phyloP scores from a whole-genome alignment of 208 protist species.

The Trypanosoma vivax region DNA sequence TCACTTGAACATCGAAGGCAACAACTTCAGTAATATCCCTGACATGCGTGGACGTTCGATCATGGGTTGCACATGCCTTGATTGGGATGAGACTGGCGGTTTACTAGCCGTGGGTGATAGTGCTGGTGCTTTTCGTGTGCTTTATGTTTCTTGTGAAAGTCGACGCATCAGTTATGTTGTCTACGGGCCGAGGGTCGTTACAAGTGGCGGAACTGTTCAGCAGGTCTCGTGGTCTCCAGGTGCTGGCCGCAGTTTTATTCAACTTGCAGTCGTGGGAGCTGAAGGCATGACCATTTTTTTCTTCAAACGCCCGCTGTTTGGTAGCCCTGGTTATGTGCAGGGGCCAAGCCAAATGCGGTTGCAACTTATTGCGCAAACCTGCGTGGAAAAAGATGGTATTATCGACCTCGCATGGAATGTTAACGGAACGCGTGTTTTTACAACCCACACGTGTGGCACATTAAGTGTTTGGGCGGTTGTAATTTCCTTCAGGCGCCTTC shows the following conservation, averaged over 20 bases:
- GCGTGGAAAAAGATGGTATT: constrained; percentile 45
- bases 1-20: constrained; percentile 2
- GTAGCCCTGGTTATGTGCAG: too few relatives aligned
- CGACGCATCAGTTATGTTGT: constrained; percentile 23
- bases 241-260: constrained; percentile 71
- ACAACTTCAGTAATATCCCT: background rate
- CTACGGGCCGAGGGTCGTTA: constrained; percentile 8
- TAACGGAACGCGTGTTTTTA: constrained; percentile 73
- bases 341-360: too few relatives aligned
- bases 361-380: constrained; percentile 31
- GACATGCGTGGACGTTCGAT: background rate
- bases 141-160: constrained; percentile 33
- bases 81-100: constrained; percentile 58
- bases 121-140: constrained; percentile 43
- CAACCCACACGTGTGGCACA: constrained; percentile 64
- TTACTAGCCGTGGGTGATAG: constrained; percentile 57
- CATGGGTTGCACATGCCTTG: constrained; percentile 36
- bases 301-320: constrained; percentile 68
- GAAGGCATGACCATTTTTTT: constrained; percentile 45
- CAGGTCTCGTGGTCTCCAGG: constrained; percentile 72
- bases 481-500: constrained; percentile 37
- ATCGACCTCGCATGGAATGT: constrained; percentile 73
- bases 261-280: constrained; percentile 50
- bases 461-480: constrained; percentile 63
- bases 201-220: constrained; percentile 19